phyloP scores from a whole-genome alignment of 306 rosid genomes.

The Vigna radiata region DNA sequence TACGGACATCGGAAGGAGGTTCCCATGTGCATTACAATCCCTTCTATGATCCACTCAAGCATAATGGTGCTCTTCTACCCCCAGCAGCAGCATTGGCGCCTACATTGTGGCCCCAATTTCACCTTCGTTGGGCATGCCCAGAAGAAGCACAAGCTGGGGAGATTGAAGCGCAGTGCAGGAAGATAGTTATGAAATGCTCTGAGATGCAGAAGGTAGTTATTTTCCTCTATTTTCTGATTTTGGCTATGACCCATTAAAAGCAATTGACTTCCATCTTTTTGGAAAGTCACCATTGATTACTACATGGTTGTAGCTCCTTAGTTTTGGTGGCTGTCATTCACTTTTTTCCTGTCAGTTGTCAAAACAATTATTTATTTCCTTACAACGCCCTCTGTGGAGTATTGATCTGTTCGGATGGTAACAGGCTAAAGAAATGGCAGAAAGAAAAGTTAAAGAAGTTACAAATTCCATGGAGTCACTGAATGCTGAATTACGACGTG shows the following conservation, averaged over 20 bases:
- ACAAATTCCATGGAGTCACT: constrained; percentile 63
- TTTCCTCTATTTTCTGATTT: constrained; percentile 35
- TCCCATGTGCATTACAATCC: constrained; percentile 83
- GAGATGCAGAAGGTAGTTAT: constrained; percentile 78
- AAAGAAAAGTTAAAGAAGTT: constrained; percentile 72
- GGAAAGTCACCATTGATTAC: constrained; percentile 17
- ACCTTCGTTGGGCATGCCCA: constrained; percentile 96
- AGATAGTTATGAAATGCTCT: constrained; percentile 60
- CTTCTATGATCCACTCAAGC: constrained; percentile 75
- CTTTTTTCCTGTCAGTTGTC: constrained; percentile 33
- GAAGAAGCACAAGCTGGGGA: constrained; percentile 83
- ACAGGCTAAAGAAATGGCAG: constrained; percentile 91
- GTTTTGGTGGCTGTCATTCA: neutral
- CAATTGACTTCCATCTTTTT: neutral
- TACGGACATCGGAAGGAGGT: constrained; percentile 69
- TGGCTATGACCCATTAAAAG: constrained; percentile 7
- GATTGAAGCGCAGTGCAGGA: constrained; percentile 73
- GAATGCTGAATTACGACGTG: constrained; percentile 69
- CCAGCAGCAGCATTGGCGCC: constrained; percentile 99
- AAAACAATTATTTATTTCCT: constrained; percentile 19
- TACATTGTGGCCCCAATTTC: constrained; percentile 92
- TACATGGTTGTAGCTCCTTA: neutral
- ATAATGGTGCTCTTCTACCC: constrained; percentile 69
- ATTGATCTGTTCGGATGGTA: constrained; percentile 33
- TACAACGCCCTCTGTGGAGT: constrained; percentile 17